Base-by-base conservation (phyloP, 192 early-diverging fungal species). In the Podochytrium sp. region DNA sequence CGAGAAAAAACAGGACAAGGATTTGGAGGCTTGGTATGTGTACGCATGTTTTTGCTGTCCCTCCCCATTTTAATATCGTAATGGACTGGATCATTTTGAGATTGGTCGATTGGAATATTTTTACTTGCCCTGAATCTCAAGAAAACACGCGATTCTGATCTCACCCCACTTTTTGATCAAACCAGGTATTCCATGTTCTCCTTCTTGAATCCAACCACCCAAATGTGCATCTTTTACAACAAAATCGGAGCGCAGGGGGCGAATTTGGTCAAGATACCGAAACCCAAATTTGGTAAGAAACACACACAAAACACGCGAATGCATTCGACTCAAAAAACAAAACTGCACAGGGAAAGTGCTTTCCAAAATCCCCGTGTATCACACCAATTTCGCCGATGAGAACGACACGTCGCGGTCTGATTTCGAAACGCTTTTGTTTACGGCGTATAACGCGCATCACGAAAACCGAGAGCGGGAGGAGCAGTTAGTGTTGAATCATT, bases 381-480 rank as follows among this genome's bases (percentile, higher is more conserved):
- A 55, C 60, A 79, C 79, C n/a, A 65, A 60, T 23, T 42, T 80
- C 5, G 67, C 58, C 52, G 63, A 79, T 29, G 82, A 81, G 43
- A 74, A 75, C 39, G 82, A 84, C n/a, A 49, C 53, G 5, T 76
- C 79, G 35, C 43, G 63, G 60, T 37, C 23, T 1, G 82, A 84
- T 49, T 84, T 84, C 58, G 82, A 84, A 34, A 58, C 49, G 1
- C 76, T 84, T 1, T 42, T 84, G 38, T 59, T 59, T 6, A 60
- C 65, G 20, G 76, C 69, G 30, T 81, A 65, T 27, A 42, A 58
- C 2, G 73, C 65, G 3, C 51, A 39, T 18, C 33, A 64, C 30
- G 82, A 84, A 50, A 69, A 70, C 3, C 60, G 55, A 12, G 79
- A 84, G 0, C 40, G 65, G 40, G 82, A 84, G 57, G 82, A 84